A percentile compares a stretch with the other conserved stretches of the same genome.
Evolutionary conservation across 1,139 yeast genomes (phyloP).

Genomic region (Taiozyma sp.): DNA sequence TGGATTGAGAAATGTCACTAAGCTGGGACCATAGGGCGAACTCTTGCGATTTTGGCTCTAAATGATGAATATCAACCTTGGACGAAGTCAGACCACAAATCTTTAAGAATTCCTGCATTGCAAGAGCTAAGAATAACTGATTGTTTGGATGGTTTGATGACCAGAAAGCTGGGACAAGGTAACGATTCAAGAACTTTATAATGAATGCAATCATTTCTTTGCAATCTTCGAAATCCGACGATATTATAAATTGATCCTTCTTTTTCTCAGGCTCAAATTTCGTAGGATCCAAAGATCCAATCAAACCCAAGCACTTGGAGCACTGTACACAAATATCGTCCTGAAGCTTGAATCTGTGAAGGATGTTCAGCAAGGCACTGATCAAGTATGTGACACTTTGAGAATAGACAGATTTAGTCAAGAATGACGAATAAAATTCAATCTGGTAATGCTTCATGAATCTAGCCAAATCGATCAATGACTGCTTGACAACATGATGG

Average conservation of each 20-base stretch:
- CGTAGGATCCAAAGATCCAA: conserved; percentile 78
- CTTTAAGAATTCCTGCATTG: conserved; percentile 82
- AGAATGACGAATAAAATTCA: conserved; percentile 15
- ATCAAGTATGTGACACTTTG: conserved; percentile 41
- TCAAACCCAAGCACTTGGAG: conserved; percentile 64
- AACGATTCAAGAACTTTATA: conserved; percentile 58
- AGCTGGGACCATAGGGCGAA: conserved; percentile 55
- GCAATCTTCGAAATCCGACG: conserved; percentile 58
- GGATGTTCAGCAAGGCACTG: conserved; percentile 53
- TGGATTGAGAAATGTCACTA: conserved; percentile 65
- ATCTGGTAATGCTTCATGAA: conserved; percentile 16
- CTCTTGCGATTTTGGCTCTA: conserved; percentile 30
- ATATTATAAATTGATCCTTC: conserved; percentile 42
- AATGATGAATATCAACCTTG: conserved; percentile 30
- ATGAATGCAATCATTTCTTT: conserved; percentile 63
- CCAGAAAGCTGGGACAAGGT: conserved; percentile 78
- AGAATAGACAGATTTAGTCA: conserved; percentile 11
- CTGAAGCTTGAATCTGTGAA: conserved; percentile 52
- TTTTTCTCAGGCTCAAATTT: conserved; percentile 48
- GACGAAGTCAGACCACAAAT: conserved; percentile 47
- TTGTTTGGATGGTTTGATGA: conserved; percentile 85
- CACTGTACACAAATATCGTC: conserved; percentile 52
- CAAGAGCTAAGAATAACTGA: conserved; percentile 81
- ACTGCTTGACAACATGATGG: conserved; percentile 73
- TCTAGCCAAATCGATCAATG: conserved; percentile 59